These are phyloP conservation scores for Tilletia horrida DNA, from an alignment of 1,284 basidiomycete genomes.

Conservation along the genomic window DNA sequence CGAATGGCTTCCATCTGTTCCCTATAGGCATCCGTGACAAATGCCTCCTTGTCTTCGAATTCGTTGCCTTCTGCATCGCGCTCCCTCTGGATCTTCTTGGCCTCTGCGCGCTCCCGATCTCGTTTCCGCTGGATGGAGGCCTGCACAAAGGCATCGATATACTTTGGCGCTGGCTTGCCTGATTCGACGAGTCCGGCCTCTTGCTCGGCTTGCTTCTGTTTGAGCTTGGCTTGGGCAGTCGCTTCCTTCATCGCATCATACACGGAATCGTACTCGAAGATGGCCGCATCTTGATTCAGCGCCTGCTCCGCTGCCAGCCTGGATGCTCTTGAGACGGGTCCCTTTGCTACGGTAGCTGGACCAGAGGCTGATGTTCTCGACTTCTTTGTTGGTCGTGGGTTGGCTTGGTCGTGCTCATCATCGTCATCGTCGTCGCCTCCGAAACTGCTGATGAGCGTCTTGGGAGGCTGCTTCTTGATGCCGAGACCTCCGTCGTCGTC, in stretches of 20 bases:
- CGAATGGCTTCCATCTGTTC: constrained; percentile 90
- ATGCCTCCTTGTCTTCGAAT: constrained; percentile 89
- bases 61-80: constrained; percentile 89
- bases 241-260: constrained; percentile 92
- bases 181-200: background rate
- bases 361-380: background rate
- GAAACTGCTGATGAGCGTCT: background rate
- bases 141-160: constrained; percentile 76
- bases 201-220: constrained; percentile 66
- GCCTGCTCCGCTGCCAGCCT: constrained; percentile 59
- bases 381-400: background rate
- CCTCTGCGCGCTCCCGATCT: constrained; percentile 90
- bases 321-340: constrained; percentile 35
- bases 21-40: constrained; percentile 96
- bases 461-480: background rate
- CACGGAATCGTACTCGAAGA: constrained; percentile 94
- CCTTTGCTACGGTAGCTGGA: constrained; percentile 21
- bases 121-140: constrained; percentile 80
- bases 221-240: constrained; percentile 62
- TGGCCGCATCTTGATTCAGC: constrained; percentile 72
- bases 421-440: constrained; percentile 11
- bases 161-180: constrained; percentile 67
- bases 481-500: background rate
- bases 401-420: constrained; percentile 26
- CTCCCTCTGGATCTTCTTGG: constrained; percentile 94